Percentiles rank a stretch among this genome's conserved stretches.
phyloP scores from a whole-genome alignment of 2,329 filamentous ascomycete genomes.

The Aspergillus sp. region DNA sequence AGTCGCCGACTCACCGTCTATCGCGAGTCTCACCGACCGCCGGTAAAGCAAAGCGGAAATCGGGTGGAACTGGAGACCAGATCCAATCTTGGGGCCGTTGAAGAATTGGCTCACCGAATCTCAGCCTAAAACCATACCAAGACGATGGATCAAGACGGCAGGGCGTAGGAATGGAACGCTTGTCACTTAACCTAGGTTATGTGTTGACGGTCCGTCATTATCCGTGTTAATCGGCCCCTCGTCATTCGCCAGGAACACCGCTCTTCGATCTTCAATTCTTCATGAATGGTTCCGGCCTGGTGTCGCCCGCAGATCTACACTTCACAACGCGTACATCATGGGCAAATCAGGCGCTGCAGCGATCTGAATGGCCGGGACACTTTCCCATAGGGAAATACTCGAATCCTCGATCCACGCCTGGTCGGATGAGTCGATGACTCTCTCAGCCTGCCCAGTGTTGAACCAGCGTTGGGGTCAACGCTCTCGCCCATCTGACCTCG shows the following conservation, averaged over 20 bases:
- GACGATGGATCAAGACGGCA: no score
- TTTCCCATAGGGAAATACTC: not conserved
- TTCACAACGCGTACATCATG: not conserved
- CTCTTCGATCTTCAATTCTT: not conserved
- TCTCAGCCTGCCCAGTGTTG: not conserved
- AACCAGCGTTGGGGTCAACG: conserved; percentile 16
- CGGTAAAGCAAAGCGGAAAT: not conserved
- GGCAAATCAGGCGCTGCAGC: conserved; percentile 3
- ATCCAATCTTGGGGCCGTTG: no score
- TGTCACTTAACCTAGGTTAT: not conserved
- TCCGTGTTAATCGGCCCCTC: not conserved
- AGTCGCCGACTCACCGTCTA: not conserved
- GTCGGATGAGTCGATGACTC: not conserved
- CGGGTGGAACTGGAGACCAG: not conserved
- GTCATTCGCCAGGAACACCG: not conserved
- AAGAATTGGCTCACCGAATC: no score
- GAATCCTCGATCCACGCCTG: not conserved
- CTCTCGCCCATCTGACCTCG: not conserved
- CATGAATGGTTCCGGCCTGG: not conserved
- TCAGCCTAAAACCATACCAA: no score
- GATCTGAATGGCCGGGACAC: not conserved
- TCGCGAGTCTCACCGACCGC: not conserved
- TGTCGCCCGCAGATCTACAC: conserved; percentile 8
- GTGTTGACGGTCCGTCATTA: not conserved
- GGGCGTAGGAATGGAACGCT: no score